Percentiles rank a stretch among this genome's conserved stretches.
phyloP scores from a whole-genome alignment of 257 asterid species.

The Gentiana macrophylla region DNA sequence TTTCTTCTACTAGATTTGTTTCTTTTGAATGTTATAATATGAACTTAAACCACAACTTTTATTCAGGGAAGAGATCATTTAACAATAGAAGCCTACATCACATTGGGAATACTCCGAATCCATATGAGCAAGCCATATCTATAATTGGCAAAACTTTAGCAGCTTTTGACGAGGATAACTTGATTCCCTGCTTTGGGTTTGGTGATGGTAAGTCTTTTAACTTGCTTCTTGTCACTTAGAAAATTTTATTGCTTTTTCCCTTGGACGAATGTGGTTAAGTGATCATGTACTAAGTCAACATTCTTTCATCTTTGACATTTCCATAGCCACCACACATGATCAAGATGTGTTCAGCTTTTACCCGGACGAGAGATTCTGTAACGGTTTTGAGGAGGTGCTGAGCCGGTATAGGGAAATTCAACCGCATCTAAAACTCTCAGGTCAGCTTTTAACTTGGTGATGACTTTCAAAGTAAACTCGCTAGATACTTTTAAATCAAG shows the following conservation, averaged over 20 bases:
- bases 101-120: conserved; percentile 54
- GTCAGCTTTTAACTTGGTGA: conserved; percentile 24
- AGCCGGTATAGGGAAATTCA: conserved; percentile 61
- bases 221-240: neutral
- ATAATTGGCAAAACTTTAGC: conserved; percentile 90
- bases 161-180: conserved; percentile 84
- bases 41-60: conserved; percentile 20
- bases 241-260: no score
- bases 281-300: no score
- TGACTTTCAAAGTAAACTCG: no score
- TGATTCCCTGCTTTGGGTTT: conserved; percentile 93
- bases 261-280: no score
- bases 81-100: conserved; percentile 68
- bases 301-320: no score
- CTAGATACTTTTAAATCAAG: no score
- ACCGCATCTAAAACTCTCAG: conserved; percentile 75
- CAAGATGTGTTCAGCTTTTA: conserved; percentile 78
- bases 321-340: conserved; percentile 76
- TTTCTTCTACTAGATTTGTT: neutral
- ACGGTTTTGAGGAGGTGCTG: conserved; percentile 87
- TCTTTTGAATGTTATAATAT: conserved; percentile 1
- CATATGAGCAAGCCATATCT: conserved; percentile 86
- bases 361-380: conserved; percentile 68
- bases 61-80: conserved; percentile 63
- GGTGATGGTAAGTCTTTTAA: conserved; percentile 60